phyloP scores from a whole-genome alignment of 305 asterid genomes.

The Euphrasia arctica region DNA sequence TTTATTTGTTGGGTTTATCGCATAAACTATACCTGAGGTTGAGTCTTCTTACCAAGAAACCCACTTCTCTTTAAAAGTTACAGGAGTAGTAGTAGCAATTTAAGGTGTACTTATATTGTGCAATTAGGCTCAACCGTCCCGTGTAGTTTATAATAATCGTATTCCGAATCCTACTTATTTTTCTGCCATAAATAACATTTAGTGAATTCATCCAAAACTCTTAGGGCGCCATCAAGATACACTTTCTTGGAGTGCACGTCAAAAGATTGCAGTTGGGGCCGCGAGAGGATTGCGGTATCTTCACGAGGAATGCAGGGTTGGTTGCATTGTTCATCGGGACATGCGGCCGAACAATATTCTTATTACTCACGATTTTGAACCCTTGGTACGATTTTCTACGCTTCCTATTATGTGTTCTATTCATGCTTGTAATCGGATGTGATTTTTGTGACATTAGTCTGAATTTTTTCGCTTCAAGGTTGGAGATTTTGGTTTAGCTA shows the following conservation, averaged over 20 bases:
- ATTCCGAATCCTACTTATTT: neutral
- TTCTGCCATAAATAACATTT: neutral
- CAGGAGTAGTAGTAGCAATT: neutral
- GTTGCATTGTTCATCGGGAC: conserved; percentile 96
- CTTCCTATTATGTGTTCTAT: neutral
- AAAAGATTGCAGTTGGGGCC: conserved; percentile 92
- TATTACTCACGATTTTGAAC: conserved; percentile 94
- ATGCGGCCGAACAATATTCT: conserved; percentile 98
- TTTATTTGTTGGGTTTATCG: neutral
- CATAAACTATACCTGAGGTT: neutral
- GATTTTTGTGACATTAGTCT: neutral
- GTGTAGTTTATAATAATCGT: neutral
- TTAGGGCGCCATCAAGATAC: conserved; percentile 66
- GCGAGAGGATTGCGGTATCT: conserved; percentile 95
- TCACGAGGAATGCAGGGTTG: conserved; percentile 98
- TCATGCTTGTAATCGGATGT: conserved; percentile 12
- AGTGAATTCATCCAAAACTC: conserved; percentile 14
- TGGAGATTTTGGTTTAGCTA: conserved; percentile 95
- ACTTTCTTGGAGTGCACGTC: conserved; percentile 82
- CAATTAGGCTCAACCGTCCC: neutral
- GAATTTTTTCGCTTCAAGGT: conserved; percentile 43
- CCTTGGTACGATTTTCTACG: conserved; percentile 52
- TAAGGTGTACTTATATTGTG: neutral
- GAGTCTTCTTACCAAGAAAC: neutral
- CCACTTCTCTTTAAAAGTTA: neutral